These are phyloP conservation scores for Marasmius oreades DNA, from an alignment of 1,284 basidiomycete species.

Conservation along the genomic window DNA sequence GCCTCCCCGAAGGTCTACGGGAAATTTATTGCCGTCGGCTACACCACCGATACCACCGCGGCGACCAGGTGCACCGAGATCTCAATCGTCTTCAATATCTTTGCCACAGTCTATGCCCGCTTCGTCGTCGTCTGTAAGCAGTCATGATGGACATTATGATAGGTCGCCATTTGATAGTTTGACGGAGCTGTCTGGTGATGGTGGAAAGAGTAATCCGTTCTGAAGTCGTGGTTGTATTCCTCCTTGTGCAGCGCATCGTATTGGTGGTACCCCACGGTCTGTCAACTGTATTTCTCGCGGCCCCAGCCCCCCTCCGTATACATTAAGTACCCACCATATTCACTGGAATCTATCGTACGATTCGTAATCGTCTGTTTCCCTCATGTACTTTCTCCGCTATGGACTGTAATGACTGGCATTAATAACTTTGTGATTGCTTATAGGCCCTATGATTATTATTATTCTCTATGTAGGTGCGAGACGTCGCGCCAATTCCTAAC, in stretches of 20 bases:
- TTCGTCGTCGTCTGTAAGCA: slow-evolving; percentile 25
- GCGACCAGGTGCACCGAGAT: slow-evolving; percentile 14
- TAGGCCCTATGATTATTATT: too few relatives aligned
- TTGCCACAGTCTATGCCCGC: slow-evolving; percentile 17
- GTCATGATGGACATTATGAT: slow-evolving; percentile 31
- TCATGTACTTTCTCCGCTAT: too few relatives aligned
- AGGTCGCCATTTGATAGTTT: slow-evolving; percentile 50
- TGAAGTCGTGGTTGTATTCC: neutral
- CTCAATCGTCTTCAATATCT: slow-evolving; percentile 16
- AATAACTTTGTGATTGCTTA: too few relatives aligned
- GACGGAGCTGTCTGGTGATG: slow-evolving; percentile 21
- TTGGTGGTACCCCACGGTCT: too few relatives aligned
- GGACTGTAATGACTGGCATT: too few relatives aligned
- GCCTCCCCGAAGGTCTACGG: slow-evolving; percentile 33
- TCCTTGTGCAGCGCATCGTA: too few relatives aligned
- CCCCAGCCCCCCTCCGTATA: neutral
- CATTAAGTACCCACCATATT: neutral
- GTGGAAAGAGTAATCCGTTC: neutral
- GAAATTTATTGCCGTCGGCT: slow-evolving; percentile 18
- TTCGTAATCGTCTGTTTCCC: too few relatives aligned
- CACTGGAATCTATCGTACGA: too few relatives aligned
- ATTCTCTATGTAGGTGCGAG: too few relatives aligned
- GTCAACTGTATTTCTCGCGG: too few relatives aligned
- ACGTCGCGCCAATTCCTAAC: too few relatives aligned
- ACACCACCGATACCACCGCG: slow-evolving; percentile 24